phyloP scores from a whole-genome alignment of 257 asterid species.

The Thymus quinquecostatus region DNA sequence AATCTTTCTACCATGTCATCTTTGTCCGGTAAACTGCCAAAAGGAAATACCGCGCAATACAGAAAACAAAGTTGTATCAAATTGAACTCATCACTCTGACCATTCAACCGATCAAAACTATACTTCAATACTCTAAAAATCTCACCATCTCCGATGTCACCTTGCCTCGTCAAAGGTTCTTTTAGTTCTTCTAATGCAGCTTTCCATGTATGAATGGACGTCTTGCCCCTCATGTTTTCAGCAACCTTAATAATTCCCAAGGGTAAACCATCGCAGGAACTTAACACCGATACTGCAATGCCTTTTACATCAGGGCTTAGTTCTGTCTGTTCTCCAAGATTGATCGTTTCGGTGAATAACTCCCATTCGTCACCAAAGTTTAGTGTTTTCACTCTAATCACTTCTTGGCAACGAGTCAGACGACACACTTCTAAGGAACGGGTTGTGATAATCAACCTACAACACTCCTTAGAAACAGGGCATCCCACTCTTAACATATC shows the following conservation, averaged over 20 bases:
- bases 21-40: not conserved
- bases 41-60: no score
- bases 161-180: no score
- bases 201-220: no score
- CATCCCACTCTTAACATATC: constrained; percentile 15
- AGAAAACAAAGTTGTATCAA: no score
- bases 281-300: not conserved
- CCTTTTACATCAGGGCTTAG: not conserved
- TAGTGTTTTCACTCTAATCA: not conserved
- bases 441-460: constrained; percentile 14
- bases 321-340: not conserved
- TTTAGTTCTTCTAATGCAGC: no score
- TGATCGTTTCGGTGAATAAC: not conserved
- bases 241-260: not conserved
- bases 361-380: not conserved
- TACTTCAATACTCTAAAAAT: no score
- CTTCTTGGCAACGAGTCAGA: not conserved
- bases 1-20: not conserved
- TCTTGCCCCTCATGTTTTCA: no score
- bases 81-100: no score
- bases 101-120: no score
- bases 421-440: constrained; percentile 16
- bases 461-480: not conserved
- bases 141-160: no score
- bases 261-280: not conserved